Evolutionary conservation across 192 early-diverging fungal species (phyloP), one percentile per base, ranked within the genome.

Genomic region (Gigaspora rosea): DNA sequence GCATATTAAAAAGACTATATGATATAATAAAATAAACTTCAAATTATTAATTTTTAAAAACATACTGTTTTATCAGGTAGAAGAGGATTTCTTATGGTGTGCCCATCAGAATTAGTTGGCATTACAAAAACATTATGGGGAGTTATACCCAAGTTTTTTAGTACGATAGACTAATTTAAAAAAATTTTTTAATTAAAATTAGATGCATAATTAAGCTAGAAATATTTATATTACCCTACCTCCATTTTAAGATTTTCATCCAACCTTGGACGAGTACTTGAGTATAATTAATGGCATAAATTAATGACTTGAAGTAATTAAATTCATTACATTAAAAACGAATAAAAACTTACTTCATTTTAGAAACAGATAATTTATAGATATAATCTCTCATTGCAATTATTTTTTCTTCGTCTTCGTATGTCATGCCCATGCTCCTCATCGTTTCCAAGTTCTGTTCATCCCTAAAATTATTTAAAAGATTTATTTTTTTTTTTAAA

Each of bases 321-420:
- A 41, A 36, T 22, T 36, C 51, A n/a, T 27, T 20, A 27, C 2
- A 49, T 47, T 4, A 12, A 4, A 15, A 41, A 69, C 11, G 8
- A n/a, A 18, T 9, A 5, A 1, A 1, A 11, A 59, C 46, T n/a
- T 73, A 83, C 82, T 70, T 84, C 80, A 0, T 70, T 32, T 85
- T 86, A 3, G 90, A 80, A 61, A 85, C 78, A 2, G 93, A 88
- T 27, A 91, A 77, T 78, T 95, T 95, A 75, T 86, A 92, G 12
- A 95, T 92, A 74, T 91, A 94, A 67, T 92, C 89, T 74, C 92
- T 86, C 87, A 95, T 87, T 12, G 88, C 84, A 35, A 83, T 81
- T 4, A 95, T 84, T 70, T 92, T 94, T 68, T 90, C 88, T 77
- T 91, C 92, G 73, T 95, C 93, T 27, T 94, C 92, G 20, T 80